Percentiles rank a stretch among this genome's conserved stretches.
Conservation (phyloP, 768 basidiomycete genomes). For the Cantharellus anzutake region DNA sequence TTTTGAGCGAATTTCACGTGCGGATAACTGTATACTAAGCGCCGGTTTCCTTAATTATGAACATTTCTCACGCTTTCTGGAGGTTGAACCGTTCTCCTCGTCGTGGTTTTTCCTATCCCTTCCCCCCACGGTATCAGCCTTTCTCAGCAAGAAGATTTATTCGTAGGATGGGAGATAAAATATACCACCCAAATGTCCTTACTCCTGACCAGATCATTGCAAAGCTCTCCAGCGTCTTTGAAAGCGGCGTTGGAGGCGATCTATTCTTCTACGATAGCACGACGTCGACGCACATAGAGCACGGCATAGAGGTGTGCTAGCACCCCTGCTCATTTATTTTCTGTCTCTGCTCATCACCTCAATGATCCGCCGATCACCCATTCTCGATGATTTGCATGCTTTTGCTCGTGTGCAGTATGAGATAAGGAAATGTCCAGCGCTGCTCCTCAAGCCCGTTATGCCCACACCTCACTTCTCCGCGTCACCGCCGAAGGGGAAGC, state of each 20-base stretch:
- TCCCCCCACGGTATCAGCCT: too few relatives aligned
- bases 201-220: slow-evolving; percentile 1
- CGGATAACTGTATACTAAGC: too few relatives aligned
- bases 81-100: too few relatives aligned
- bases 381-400: neutral
- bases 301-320: slow-evolving; percentile 38
- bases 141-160: too few relatives aligned
- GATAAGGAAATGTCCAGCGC: slow-evolving; percentile 65
- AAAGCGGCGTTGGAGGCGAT: slow-evolving; percentile 33
- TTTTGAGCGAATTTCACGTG: too few relatives aligned
- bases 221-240: slow-evolving; percentile 1
- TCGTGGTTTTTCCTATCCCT: too few relatives aligned
- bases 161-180: too few relatives aligned
- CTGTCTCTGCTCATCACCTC: neutral
- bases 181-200: neutral
- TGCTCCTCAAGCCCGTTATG: slow-evolving; percentile 55
- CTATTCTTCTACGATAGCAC: slow-evolving; percentile 65
- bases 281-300: slow-evolving; percentile 37
- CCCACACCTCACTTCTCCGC: slow-evolving; percentile 25
- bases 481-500: slow-evolving; percentile 16
- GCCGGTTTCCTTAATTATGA: too few relatives aligned
- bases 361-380: neutral
- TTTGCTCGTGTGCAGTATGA: slow-evolving; percentile 40
- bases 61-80: too few relatives aligned
- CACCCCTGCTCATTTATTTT: slow-evolving; percentile 6